Base-by-base conservation (phyloP, 2,329 filamentous ascomycete species). In the Diaporthe destruens region DNA sequence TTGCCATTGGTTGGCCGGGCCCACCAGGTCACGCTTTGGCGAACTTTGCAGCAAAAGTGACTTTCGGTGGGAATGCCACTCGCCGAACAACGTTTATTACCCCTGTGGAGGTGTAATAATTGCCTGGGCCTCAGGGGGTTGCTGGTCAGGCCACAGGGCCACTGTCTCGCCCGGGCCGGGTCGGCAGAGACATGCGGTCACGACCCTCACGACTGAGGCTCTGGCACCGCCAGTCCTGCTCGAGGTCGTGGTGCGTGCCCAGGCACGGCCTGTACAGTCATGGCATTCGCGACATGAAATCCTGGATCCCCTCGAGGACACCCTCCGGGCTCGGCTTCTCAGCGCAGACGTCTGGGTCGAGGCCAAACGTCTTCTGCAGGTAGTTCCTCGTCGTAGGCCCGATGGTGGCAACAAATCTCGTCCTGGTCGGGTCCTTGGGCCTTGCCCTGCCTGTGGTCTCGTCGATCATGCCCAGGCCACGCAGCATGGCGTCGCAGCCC, bases 351-450 rank as follows among this genome's bases (percentile, higher is more conserved):
- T 96, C 91, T 0, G 94, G 90, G 77, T 90, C 87, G 75, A 91
- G 92, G 0, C 84, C 88, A 80, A 94, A 94, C 1, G 85, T 87
- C 25, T 86, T 84, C 20, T 85, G 80, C 56, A 99, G 83, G 82
- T 94, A 91, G 76, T 95, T 91, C 75, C 92, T 88, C 14, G 96
- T 99, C 23, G 96, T 99, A 16, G 96, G 96, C 0, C 96, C 96
- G 81, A 99, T 99, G 0, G 95, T 97, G 18, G 92, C 94, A 74
- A 98, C 86, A 75, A 89, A 90, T 0, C 91, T 92, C 66, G 81
- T 86, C 12, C 82, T 83, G 36, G 80, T 79, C 42, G 78, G 74
- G 4, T 73, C 75, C 16, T 67, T 77, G 6, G 76, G 70, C 14
- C 69, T 78, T 25, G 80, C 82, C 77, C 80, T 85, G 25, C 84